Evolutionary conservation across 805 yeast genomes (phyloP), one percentile per base, ranked within the genome.

Genomic region (Metschnikowia chrysomelidarum): DNA sequence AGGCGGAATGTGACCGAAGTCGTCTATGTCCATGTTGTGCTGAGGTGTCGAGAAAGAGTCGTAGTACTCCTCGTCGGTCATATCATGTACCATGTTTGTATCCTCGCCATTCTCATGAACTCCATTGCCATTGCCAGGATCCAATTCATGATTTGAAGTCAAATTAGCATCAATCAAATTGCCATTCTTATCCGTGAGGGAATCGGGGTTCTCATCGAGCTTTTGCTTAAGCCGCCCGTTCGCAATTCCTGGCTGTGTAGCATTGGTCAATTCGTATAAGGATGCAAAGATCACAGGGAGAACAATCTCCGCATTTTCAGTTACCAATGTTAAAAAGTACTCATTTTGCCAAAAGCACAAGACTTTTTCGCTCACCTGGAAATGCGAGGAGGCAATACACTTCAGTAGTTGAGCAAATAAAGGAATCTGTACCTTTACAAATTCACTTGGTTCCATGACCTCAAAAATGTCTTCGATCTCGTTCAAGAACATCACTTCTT

Each of bases 381-480:
- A 94, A 66, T 93, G 98, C 18, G 96, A 87, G 2, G 95, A 85
- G 18, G 95, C 76, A 24, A 93, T 89, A 64, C 98, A 91, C 61
- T 85, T 87, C 32, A 96, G 84, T 46, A 93, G 73, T 64, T 93
- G 98, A 19, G 91, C 94, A 63, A 89, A 89, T 30, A 93, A 67
- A 3, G 98, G 98, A 2, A 88, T 84, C 62, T 89, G 94, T 46
- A 93, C 86, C 62, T 87, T 87, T 46, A 80, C 76, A 57, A 93
- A 93, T 62, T 93, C 98, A 39, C 75, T 69, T 10, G 97, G 95
- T 62, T 91, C 97, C 71, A 91, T 87, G 19, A 87, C 93, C 64
- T 93, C 98, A 57, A 89, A 87, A 4, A 93, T 89, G 58, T 93
- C 98, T 61, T 93, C 98, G 46, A 93, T 78, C 66, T 93, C 98